phyloP scores from a whole-genome alignment of 306 rosid species.

The Arachis hypogaea region DNA sequence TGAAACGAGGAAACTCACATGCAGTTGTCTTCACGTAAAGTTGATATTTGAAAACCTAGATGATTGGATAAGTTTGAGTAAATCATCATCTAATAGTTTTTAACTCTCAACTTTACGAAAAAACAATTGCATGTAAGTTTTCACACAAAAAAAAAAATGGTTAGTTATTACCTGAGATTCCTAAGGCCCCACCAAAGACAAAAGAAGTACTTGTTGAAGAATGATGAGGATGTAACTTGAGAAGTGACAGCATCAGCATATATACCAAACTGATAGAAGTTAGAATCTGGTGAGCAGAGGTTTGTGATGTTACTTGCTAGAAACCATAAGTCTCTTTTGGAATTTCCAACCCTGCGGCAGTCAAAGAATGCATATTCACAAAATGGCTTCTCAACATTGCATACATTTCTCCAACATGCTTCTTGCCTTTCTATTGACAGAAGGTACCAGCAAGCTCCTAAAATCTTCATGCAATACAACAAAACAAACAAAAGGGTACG shows the following conservation, averaged over 20 bases:
- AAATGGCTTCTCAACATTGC: slow-evolving; percentile 47
- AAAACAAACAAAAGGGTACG: slow-evolving; percentile 1
- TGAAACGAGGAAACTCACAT: no score
- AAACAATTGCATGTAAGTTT: no score
- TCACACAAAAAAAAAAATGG: no score
- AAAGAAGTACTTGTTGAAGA: slow-evolving; percentile 77
- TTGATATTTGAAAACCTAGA: no score
- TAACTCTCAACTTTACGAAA: no score
- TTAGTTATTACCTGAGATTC: slow-evolving; percentile 65
- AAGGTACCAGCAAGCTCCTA: slow-evolving; percentile 97
- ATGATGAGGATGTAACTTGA: slow-evolving; percentile 66
- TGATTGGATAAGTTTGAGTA: no score
- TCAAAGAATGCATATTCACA: slow-evolving; percentile 67
- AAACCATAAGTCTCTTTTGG: slow-evolving; percentile 64
- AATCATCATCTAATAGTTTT: no score
- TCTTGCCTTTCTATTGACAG: slow-evolving; percentile 84
- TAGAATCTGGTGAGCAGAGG: slow-evolving; percentile 56
- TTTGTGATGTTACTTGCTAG: slow-evolving; percentile 59
- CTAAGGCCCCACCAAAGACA: slow-evolving; percentile 67
- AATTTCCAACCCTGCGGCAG: slow-evolving; percentile 51
- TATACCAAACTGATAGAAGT: slow-evolving; percentile 69
- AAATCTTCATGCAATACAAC: slow-evolving; percentile 53
- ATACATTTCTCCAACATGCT: slow-evolving; percentile 85
- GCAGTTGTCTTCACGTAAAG: no score
- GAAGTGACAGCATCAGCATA: slow-evolving; percentile 75